Conservation (phyloP, 2,329 filamentous ascomycete species). For the Podosphaera xanthii region DNA sequence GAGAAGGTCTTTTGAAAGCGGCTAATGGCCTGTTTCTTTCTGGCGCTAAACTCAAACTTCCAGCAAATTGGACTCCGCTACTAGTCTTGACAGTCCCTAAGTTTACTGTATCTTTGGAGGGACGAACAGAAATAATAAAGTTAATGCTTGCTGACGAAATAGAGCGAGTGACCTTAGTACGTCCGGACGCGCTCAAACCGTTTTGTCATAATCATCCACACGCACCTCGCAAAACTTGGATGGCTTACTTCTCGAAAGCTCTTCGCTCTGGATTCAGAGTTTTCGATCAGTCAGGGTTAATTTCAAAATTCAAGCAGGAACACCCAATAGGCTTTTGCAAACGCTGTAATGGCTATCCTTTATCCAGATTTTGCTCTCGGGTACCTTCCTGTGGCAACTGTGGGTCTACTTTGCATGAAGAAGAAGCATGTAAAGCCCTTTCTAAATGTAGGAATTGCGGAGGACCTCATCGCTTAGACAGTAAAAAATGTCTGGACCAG, state of each 20-base stretch:
- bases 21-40: background rate
- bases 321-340: background rate
- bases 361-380: background rate
- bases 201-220: background rate
- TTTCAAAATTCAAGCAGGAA: background rate
- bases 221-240: no score
- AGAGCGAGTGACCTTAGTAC: background rate
- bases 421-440: background rate
- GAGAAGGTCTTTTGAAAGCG: constrained; percentile 6
- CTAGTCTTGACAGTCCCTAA: background rate
- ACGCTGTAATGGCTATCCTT: background rate
- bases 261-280: background rate
- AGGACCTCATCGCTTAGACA: background rate
- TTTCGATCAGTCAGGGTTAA: background rate
- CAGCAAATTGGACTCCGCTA: background rate
- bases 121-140: background rate
- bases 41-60: background rate
- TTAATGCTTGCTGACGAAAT: background rate
- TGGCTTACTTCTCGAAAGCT: background rate
- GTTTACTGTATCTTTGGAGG: background rate
- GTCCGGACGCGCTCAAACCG: background rate
- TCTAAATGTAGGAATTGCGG: background rate
- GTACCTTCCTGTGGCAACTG: background rate
- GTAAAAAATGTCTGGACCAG: background rate
- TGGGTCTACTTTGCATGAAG: background rate